Percentiles rank a stretch among this genome's conserved stretches.
Evolutionary conservation across 192 early-diverging fungal genomes (phyloP).

Genomic region (Backusella luteola): DNA sequence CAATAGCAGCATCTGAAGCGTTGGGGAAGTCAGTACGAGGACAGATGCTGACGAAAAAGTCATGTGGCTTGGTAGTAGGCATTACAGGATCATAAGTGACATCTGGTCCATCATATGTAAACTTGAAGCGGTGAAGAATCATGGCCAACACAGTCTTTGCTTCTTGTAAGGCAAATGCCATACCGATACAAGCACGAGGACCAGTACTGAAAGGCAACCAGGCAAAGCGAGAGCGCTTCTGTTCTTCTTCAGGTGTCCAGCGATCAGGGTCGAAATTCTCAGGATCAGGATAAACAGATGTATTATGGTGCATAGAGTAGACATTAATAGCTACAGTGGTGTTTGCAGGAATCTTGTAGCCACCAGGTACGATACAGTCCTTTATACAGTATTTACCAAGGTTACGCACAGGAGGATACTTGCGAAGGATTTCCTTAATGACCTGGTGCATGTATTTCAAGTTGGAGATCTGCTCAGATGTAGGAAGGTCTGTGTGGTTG

Average conservation of each 20-base stretch:
- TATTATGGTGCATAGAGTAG: slow-evolving; percentile 19
- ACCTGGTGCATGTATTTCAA: slow-evolving; percentile 20
- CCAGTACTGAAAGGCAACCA: slow-evolving; percentile 41
- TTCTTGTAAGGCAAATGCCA: slow-evolving; percentile 56
- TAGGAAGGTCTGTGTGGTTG: slow-evolving; percentile 12
- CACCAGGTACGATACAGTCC: slow-evolving; percentile 29
- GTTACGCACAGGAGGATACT: slow-evolving; percentile 23
- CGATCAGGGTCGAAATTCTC: slow-evolving; percentile 33
- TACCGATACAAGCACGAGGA: slow-evolving; percentile 38
- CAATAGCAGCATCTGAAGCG: background rate
- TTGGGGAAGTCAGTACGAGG: slow-evolving; percentile 23
- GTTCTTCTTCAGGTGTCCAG: slow-evolving; percentile 30
- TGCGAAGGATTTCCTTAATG: slow-evolving; percentile 27
- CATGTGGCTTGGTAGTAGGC: slow-evolving; percentile 37
- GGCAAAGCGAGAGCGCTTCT: slow-evolving; percentile 21
- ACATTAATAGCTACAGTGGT: background rate
- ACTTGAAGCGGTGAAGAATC: slow-evolving; percentile 45
- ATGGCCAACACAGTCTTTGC: slow-evolving; percentile 49
- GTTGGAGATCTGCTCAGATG: slow-evolving; percentile 18
- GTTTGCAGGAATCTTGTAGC: slow-evolving; percentile 21
- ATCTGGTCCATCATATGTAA: slow-evolving; percentile 28
- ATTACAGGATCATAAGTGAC: slow-evolving; percentile 27
- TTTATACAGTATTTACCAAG: slow-evolving; percentile 27
- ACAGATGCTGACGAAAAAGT: slow-evolving; percentile 31
- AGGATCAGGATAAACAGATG: slow-evolving; percentile 26